Evolutionary conservation across 352 stramenopile genomes (phyloP), one percentile per base, ranked within the genome.

Genomic region (Lagenidium sp.): DNA sequence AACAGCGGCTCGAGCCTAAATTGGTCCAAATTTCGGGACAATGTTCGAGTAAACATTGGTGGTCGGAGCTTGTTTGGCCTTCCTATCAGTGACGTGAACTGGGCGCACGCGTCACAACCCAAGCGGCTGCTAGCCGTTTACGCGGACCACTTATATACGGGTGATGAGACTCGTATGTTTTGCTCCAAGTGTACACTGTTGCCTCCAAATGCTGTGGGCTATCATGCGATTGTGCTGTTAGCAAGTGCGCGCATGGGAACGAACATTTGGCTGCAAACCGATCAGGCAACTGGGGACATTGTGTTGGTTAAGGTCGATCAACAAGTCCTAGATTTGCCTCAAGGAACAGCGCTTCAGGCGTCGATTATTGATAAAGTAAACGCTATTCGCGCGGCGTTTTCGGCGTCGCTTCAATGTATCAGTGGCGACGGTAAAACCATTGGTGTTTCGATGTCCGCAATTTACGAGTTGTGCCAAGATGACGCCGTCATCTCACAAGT

Each of bases 171-270:
- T 35, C 68, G 51, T 29, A 85, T 93, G 70, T 80, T 81, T 47
- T 85, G 77, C 52, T 72, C 57, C 37, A 86, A 88, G 41, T 87
- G 70, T 41, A 93, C 80, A 28, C 48, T 93, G 30, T 43, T 93
- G 24, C 80, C 80, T 6, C 69, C 77, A 8, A 62, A 67, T 24
- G 64, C 54, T 6, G 32, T 69, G 16, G 57, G 58, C 3, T 93
- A 88, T 50, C 82, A 82, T 20, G 62, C 77, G 8, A 68, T 81
- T 21, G 53, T 87, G 30, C 31, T 51, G 7, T 28, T 60, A 6
- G 24, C 36, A 3, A 60, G 30, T 1, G 53, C 48, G 2, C 45
- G 53, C n/a, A 28, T n/a, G 18, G 22, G 44, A 13, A 58, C 64
- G 0, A 87, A 83, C 44, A 77, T 89, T 47, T 85, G 78, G 57